These are phyloP conservation scores for Papiliotrema nemorosa DNA, from an alignment of 1,284 basidiomycete genomes.

Conservation along the genomic window DNA sequence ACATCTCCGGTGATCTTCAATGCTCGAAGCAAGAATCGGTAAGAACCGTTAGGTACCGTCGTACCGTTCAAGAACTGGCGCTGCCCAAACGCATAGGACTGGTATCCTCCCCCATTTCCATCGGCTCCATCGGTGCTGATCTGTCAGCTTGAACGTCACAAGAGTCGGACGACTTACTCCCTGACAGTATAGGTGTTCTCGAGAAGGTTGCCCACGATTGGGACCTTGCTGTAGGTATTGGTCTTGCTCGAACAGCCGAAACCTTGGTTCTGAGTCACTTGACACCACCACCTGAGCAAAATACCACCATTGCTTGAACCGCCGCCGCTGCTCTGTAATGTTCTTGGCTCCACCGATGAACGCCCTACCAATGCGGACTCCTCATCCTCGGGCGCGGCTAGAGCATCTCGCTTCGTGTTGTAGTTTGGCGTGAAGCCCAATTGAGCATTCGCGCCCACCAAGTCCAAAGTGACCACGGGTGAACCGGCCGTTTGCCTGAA, in stretches of 20 bases:
- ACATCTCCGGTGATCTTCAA: constrained; percentile 60
- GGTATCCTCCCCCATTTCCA: constrained; percentile 49
- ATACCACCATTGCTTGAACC: neutral
- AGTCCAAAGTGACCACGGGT: constrained; percentile 53
- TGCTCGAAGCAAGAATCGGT: constrained; percentile 59
- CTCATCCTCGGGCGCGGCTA: constrained; percentile 8
- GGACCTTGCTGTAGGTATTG: constrained; percentile 47
- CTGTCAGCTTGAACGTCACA: neutral
- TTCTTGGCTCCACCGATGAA: neutral
- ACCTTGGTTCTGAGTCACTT: constrained; percentile 21
- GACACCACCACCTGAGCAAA: constrained; percentile 16
- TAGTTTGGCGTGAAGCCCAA: constrained; percentile 40
- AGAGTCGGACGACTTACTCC: constrained; percentile 33
- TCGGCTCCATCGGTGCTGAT: constrained; percentile 16
- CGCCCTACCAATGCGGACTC: neutral
- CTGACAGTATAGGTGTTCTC: constrained; percentile 48
- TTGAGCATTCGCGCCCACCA: constrained; percentile 46
- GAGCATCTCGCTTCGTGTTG: constrained; percentile 27
- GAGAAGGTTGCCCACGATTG: constrained; percentile 51
- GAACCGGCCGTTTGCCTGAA: constrained; percentile 58
- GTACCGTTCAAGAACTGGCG: constrained; percentile 60
- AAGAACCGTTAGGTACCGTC: constrained; percentile 59
- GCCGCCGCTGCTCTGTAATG: neutral
- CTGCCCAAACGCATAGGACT: constrained; percentile 44
- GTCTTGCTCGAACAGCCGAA: constrained; percentile 16